A percentile compares a stretch with the other conserved stretches of the same genome.
Evolutionary conservation across 352 stramenopile species (phyloP).

Genomic region (Thraustochytrium sp.): DNA sequence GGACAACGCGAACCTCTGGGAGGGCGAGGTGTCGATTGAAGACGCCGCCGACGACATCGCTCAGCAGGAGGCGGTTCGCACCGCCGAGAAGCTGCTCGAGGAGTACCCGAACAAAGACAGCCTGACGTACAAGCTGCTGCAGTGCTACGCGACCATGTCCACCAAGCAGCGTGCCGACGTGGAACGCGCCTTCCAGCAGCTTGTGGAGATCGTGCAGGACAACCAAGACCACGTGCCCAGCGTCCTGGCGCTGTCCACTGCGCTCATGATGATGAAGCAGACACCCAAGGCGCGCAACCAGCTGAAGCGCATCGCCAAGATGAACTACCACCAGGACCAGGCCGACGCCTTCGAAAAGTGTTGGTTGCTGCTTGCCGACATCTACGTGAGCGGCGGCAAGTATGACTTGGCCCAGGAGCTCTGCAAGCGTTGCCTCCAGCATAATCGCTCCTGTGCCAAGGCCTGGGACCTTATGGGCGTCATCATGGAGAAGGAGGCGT

Average conservation of each 20-base stretch:
- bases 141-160: conserved; percentile 68
- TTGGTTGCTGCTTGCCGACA: conserved; percentile 84
- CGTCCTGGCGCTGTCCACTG: conserved; percentile 72
- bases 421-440: conserved; percentile 79
- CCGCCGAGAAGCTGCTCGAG: conserved; percentile 74
- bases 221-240: conserved; percentile 79
- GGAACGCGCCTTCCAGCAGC: conserved; percentile 75
- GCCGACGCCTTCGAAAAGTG: conserved; percentile 85
- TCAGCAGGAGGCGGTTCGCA: conserved; percentile 69
- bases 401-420: conserved; percentile 85
- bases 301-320: conserved; percentile 88
- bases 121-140: conserved; percentile 56
- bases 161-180: conserved; percentile 67
- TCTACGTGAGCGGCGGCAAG: conserved; percentile 81
- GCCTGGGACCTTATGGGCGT: conserved; percentile 85
- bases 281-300: conserved; percentile 83
- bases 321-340: conserved; percentile 74
- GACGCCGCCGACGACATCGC: conserved; percentile 59
- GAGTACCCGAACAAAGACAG: conserved; percentile 66
- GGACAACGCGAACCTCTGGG: conserved; percentile 84
- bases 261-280: conserved; percentile 85
- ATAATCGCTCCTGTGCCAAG: conserved; percentile 82
- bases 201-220: conserved; percentile 80
- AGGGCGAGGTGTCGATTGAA: conserved; percentile 52
- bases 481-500: conserved; percentile 86